Evolutionary conservation across 371 early-diverging fungal species (phyloP).

Genomic region (Mortierella sp.): DNA sequence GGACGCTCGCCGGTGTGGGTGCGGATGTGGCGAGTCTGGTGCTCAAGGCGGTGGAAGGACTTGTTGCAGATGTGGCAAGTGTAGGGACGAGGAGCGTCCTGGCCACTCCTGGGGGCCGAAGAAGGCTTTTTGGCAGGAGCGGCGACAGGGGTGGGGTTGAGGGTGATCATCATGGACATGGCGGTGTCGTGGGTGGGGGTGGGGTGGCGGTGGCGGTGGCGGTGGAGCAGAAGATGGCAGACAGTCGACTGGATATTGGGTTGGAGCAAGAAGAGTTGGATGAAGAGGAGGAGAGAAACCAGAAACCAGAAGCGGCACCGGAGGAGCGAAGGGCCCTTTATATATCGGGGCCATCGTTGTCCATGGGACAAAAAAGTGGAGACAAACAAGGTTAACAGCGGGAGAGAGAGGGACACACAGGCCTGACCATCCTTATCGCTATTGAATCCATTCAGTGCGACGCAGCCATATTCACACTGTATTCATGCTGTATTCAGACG

Average conservation of each 20-base stretch:
- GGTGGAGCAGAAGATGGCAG: conserved; percentile 12
- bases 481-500: no score
- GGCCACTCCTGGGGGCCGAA: conserved; percentile 32
- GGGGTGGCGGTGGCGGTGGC: conserved; percentile 7
- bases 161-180: conserved; percentile 38
- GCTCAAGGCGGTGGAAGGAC: conserved; percentile 78
- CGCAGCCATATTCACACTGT: no score
- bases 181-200: conserved; percentile 11
- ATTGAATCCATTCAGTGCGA: background rate
- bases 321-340: conserved; percentile 9
- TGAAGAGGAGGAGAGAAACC: conserved; percentile 7
- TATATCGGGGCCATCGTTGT: background rate
- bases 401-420: no score
- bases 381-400: conserved; percentile 46
- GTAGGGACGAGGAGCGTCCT: conserved; percentile 71
- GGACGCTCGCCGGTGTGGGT: conserved; percentile 95
- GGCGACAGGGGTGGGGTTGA: conserved; percentile 15
- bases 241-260: background rate
- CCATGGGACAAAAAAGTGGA: conserved; percentile 45
- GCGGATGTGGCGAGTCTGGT: conserved; percentile 88
- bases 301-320: conserved; percentile 9
- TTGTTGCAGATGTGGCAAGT: conserved; percentile 72
- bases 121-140: conserved; percentile 8
- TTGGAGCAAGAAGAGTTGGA: background rate
- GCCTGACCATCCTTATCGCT: conserved; percentile 21